These are phyloP conservation scores for Puccinellia tenuiflora DNA, from an alignment of 176 grass and related monocot genomes.

Conservation along the genomic window DNA sequence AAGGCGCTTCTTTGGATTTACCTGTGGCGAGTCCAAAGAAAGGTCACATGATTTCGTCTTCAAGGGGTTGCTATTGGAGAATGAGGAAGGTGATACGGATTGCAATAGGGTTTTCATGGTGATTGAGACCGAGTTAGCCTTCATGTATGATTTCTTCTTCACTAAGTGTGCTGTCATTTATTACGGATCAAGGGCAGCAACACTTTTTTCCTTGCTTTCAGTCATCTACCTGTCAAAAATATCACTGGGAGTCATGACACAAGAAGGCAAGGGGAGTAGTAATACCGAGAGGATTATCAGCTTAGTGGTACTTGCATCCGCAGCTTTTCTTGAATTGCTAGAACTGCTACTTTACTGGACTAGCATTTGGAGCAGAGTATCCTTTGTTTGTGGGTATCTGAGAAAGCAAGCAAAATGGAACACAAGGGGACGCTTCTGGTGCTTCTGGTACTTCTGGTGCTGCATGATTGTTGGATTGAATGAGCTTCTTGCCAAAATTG, in stretches of 20 bases:
- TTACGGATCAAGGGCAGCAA: background rate
- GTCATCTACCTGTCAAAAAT: background rate
- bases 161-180: background rate
- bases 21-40: background rate
- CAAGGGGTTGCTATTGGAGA: background rate
- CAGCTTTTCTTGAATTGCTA: background rate
- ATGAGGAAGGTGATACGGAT: background rate
- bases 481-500: background rate
- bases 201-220: background rate
- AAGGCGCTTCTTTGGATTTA: slow-evolving; percentile 28
- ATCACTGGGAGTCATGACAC: background rate
- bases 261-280: background rate
- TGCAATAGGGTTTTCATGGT: background rate
- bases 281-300: background rate
- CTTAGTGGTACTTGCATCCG: background rate
- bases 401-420: background rate
- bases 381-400: background rate
- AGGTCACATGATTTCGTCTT: slow-evolving; percentile 25
- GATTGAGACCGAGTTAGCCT: background rate
- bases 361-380: background rate
- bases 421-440: background rate
- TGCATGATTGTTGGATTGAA: background rate
- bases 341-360: background rate
- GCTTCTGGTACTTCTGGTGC: background rate
- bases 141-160: slow-evolving; percentile 8